phyloP scores from a whole-genome alignment of 169 alveolate species.

The Eimeria maxima region DNA sequence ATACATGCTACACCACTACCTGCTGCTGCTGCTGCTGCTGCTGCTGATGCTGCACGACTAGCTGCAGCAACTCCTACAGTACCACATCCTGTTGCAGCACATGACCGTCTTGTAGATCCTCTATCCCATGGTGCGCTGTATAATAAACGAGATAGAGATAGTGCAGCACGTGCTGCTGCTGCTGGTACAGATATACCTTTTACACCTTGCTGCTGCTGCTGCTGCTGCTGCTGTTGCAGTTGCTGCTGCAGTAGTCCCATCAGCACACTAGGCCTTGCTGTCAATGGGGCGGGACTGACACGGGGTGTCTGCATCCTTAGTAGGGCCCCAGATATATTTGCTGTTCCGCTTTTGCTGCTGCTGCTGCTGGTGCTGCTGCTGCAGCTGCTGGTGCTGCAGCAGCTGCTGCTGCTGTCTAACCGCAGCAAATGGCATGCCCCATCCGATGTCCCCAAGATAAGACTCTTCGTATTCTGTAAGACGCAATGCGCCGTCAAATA shows the following conservation, averaged over 20 bases:
- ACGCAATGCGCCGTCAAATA: constrained; percentile 5
- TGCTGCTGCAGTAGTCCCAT: constrained; percentile 46
- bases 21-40: constrained; percentile 55
- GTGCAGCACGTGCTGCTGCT: constrained; percentile 36
- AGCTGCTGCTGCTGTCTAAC: constrained; percentile 9
- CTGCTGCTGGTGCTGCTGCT: constrained; percentile 9
- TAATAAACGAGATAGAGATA: constrained; percentile 11
- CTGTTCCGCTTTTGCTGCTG: not conserved
- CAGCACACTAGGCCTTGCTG: constrained; percentile 19
- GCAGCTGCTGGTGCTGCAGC: constrained; percentile 61
- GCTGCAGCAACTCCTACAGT: not conserved
- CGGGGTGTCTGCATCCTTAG: constrained; percentile 45
- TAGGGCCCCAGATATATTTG: constrained; percentile 42
- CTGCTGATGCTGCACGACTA: constrained; percentile 58
- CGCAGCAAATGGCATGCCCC: constrained; percentile 72
- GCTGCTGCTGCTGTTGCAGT: constrained; percentile 6
- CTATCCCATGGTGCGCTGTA: not conserved
- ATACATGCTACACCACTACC: constrained; percentile 58
- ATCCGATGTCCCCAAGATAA: constrained; percentile 71
- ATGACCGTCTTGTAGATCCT: not conserved
- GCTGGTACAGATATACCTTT: not conserved
- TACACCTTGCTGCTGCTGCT: not conserved
- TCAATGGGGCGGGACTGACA: constrained; percentile 25
- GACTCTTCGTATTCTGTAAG: constrained; percentile 51
- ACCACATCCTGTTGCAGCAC: not conserved